Conservation (phyloP, 768 basidiomycete genomes). For the Calocera cornea region DNA sequence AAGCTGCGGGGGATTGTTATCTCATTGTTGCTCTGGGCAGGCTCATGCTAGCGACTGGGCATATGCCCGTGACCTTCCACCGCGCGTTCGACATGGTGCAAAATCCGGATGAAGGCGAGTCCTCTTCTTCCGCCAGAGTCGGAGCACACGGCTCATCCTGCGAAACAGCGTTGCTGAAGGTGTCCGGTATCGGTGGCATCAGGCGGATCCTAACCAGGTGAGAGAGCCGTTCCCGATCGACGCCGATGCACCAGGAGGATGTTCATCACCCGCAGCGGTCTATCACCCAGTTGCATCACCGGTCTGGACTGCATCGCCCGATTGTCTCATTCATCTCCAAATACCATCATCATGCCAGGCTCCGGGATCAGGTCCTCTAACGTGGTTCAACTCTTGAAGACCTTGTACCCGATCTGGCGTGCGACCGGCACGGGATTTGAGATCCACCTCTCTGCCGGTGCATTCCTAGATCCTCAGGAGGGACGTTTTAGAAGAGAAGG, state of each 20-base stretch:
- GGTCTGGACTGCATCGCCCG: not conserved
- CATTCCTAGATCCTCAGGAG: not conserved
- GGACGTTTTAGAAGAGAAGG: not conserved
- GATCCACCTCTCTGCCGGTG: not conserved
- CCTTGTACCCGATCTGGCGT: conserved; percentile 31
- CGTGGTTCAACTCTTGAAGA: conserved; percentile 35
- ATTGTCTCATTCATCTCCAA: conserved; percentile 1
- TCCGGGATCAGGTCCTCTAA: conserved; percentile 57
- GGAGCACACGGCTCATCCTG: not conserved
- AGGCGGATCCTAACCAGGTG: conserved; percentile 73
- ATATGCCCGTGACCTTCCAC: conserved; percentile 53
- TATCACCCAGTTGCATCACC: conserved; percentile 15
- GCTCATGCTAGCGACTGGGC: conserved; percentile 39
- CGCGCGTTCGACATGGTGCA: conserved; percentile 64
- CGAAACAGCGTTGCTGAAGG: conserved; percentile 29
- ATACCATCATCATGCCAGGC: conserved; percentile 46
- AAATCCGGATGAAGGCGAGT: conserved; percentile 40
- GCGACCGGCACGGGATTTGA: not conserved
- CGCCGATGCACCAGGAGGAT: conserved; percentile 2
- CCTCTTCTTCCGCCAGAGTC: not conserved
- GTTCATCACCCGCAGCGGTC: conserved; percentile 44
- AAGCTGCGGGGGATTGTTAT: not conserved
- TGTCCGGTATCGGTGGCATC: conserved; percentile 48
- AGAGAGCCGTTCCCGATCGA: conserved; percentile 5
- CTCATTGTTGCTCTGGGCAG: not conserved